Evolutionary conservation across 352 stramenopile genomes (phyloP).

Genomic region (Stephanocyclus meneghinianus): DNA sequence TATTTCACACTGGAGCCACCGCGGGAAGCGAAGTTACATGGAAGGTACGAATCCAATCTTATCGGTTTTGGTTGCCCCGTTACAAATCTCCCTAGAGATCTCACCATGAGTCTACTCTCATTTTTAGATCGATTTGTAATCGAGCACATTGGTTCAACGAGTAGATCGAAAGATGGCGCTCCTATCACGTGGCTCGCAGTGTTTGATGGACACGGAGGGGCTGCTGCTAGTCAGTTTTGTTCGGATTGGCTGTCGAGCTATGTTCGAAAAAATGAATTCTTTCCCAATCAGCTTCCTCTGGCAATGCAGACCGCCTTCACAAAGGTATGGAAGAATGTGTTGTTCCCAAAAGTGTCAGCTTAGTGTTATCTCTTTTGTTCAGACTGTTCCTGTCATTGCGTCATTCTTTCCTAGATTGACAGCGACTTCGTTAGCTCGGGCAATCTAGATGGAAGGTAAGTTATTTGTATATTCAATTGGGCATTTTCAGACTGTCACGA

Average conservation of each 20-base stretch:
- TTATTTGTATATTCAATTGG: background rate
- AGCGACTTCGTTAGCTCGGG: constrained; percentile 75
- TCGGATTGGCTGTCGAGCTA: constrained; percentile 80
- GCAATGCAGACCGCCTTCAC: constrained; percentile 78
- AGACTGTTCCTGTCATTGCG: background rate
- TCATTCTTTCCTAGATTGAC: constrained; percentile 50
- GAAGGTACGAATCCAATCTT: constrained; percentile 65
- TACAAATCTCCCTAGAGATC: background rate
- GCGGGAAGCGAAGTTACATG: constrained; percentile 77
- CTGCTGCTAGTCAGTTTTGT: constrained; percentile 79
- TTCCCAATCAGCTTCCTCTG: constrained; percentile 66
- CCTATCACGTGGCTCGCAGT: constrained; percentile 59
- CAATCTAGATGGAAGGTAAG: constrained; percentile 62
- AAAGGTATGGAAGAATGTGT: constrained; percentile 26
- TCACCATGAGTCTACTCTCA: background rate
- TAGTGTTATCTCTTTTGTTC: too few species aligned
- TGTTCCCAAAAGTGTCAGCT: background rate
- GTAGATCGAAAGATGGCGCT: constrained; percentile 48
- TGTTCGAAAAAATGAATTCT: constrained; percentile 72
- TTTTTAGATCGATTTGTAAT: constrained; percentile 72
- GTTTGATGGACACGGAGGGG: constrained; percentile 81
- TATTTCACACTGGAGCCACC: constrained; percentile 79
- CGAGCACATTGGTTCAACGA: constrained; percentile 72
- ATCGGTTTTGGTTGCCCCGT: background rate
- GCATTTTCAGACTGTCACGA: too few species aligned